Percentiles rank a stretch among this genome's conserved stretches.
phyloP scores from a whole-genome alignment of 2,329 filamentous ascomycete genomes.

The Epichloe gansuensis region DNA sequence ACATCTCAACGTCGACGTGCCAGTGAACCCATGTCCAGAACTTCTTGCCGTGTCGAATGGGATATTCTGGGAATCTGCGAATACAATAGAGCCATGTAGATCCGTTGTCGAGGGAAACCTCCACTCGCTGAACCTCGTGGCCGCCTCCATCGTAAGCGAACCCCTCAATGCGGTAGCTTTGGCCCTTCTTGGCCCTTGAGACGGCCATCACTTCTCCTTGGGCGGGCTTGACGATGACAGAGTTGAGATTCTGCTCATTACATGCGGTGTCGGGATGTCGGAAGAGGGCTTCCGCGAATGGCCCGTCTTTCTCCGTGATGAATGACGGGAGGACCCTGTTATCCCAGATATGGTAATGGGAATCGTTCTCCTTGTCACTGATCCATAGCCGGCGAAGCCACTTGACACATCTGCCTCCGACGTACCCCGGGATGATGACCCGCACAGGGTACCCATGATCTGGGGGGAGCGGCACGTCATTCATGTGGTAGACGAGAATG shows the following conservation, averaged over 20 bases:
- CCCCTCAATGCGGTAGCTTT: slow-evolving; percentile 20
- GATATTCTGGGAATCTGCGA: slow-evolving; percentile 29
- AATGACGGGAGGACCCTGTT: slow-evolving; percentile 38
- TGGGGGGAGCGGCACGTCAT: slow-evolving; percentile 24
- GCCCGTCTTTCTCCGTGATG: slow-evolving; percentile 33
- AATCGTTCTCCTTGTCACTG: slow-evolving; percentile 28
- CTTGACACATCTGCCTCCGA: slow-evolving; percentile 32
- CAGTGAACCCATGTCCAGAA: slow-evolving; percentile 43
- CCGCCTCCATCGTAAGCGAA: slow-evolving; percentile 36
- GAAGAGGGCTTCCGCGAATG: slow-evolving; percentile 33
- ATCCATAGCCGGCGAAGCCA: slow-evolving; percentile 31
- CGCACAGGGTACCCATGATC: slow-evolving; percentile 34
- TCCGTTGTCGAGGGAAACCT: slow-evolving; percentile 33
- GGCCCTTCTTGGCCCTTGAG: slow-evolving; percentile 20
- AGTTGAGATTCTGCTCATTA: slow-evolving; percentile 36
- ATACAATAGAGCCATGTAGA: slow-evolving; percentile 24
- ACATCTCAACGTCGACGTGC: slow-evolving; percentile 34
- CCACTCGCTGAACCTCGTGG: slow-evolving; percentile 34
- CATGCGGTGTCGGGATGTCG: slow-evolving; percentile 33
- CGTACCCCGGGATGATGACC: slow-evolving; percentile 28
- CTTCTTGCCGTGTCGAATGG: slow-evolving; percentile 37
- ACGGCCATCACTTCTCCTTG: slow-evolving; percentile 32
- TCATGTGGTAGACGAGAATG: slow-evolving; percentile 26
- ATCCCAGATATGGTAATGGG: slow-evolving; percentile 29
- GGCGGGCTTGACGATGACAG: slow-evolving; percentile 30